These are phyloP conservation scores for Artemisia tridentata DNA, from an alignment of 129 eudicot genomes.

Conservation along the genomic window DNA sequence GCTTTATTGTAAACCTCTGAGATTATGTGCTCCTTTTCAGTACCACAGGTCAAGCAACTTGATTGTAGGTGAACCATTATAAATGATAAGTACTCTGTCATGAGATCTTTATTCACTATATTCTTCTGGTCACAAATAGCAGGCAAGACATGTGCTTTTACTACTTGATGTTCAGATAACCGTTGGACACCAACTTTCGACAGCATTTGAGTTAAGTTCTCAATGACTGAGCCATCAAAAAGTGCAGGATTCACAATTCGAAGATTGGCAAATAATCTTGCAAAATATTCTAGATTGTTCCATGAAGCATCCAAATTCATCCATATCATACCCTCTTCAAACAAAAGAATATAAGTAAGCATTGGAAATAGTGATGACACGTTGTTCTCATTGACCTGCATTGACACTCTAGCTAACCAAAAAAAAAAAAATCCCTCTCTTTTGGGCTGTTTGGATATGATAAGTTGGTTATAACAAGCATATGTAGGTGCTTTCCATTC, in stretches of 20 bases:
- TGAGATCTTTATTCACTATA: constrained; percentile 37
- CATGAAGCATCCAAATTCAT: constrained; percentile 45
- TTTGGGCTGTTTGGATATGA: no score
- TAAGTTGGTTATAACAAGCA: no score
- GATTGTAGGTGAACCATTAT: constrained; percentile 76
- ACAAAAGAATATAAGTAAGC: not conserved
- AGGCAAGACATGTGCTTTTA: constrained; percentile 68
- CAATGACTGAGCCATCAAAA: constrained; percentile 31
- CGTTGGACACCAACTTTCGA: constrained; percentile 66
- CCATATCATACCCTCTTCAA: constrained; percentile 73
- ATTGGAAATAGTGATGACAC: no score
- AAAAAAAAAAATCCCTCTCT: no score
- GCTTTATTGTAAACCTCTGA: constrained; percentile 60
- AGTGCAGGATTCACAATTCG: constrained; percentile 67
- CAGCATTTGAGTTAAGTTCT: constrained; percentile 55
- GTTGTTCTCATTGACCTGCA: no score
- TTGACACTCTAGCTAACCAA: constrained; percentile 46
- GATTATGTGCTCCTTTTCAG: constrained; percentile 55
- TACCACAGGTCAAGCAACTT: constrained; percentile 54
- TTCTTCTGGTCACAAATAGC: constrained; percentile 48
- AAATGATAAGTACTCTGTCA: constrained; percentile 71
- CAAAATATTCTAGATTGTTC: constrained; percentile 41
- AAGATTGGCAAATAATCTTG: constrained; percentile 55
- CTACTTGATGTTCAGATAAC: constrained; percentile 77
- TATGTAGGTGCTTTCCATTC: no score